phyloP scores from a whole-genome alignment of 2,329 filamentous ascomycete species.

The Aureobasidium sp. region DNA sequence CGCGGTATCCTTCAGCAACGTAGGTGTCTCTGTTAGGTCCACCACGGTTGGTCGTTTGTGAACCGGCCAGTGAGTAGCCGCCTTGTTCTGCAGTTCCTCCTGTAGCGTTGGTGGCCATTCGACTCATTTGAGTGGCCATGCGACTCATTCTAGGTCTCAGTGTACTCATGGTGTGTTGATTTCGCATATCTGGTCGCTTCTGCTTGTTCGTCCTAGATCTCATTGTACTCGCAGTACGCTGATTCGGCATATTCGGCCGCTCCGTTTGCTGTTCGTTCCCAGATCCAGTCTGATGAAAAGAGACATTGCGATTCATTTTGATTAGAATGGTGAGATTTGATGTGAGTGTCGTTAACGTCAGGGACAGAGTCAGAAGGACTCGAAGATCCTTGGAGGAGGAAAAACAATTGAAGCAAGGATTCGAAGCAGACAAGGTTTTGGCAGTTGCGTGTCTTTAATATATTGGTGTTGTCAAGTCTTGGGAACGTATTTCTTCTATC shows the following conservation, averaged over 20 bases:
- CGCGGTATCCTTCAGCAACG: conserved; percentile 20
- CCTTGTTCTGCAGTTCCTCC: background rate
- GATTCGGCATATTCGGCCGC: background rate
- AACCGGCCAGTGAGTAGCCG: conserved; percentile 8
- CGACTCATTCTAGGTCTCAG: background rate
- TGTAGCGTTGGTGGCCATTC: background rate
- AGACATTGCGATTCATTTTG: conserved; percentile 6
- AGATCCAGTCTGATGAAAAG: background rate
- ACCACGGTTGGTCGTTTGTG: background rate
- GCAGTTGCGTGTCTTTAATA: background rate
- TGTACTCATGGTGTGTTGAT: background rate
- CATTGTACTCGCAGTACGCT: background rate
- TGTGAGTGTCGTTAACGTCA: background rate
- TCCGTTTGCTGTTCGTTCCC: background rate
- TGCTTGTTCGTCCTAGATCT: background rate
- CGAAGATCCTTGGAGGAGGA: background rate
- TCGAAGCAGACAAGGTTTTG: background rate
- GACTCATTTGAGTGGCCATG: background rate
- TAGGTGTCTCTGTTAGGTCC: conserved; percentile 19
- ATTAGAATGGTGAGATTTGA: background rate
- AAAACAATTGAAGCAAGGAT: background rate
- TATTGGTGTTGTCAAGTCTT: background rate
- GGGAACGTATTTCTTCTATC: background rate
- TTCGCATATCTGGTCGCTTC: background rate
- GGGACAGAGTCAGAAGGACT: background rate